Evolutionary conservation across 2,329 filamentous ascomycete species (phyloP), one percentile per base, ranked within the genome.

Genomic region (Penicillium sp.): DNA sequence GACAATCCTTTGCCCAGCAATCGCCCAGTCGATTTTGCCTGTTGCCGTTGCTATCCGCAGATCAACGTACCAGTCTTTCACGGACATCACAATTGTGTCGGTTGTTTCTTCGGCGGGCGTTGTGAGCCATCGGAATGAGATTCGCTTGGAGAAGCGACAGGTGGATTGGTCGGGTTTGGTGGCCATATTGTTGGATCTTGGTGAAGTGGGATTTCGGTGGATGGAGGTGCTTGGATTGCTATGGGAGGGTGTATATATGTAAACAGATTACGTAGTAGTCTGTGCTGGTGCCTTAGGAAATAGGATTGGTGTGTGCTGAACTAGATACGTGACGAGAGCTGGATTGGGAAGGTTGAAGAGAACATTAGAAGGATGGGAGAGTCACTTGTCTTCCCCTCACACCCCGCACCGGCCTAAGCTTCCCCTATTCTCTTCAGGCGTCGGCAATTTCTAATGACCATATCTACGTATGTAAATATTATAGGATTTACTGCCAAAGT

Each of bases 61-160:
- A 55, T 74, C 72, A 4, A 73, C 63, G 46, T 71, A 74, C 64
- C 69, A 74, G 41, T 64, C 66, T 9, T 65, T 66, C 0, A 74
- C 67, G 9, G 69, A 69, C 53, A 73, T 64, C 44, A 73, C 69
- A 6, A 72, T 59, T 6, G 71, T 74, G 45, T 74, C 69, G 12
- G 71, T 73, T 32, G 65, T 70, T 51, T 74, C 72, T 26, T 64
- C 67, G 2, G 70, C 56, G 0, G 66, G 57, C 15, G 69, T 69
- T 8, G 70, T 69, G 1, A 67, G 62, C 72, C 72, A 74, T 56
- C 70, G 68, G 24, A 74, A 58, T 22, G 69, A 72, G 35, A 73
- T 63, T 21, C 72, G 66, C 8, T 69, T 72, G 10, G 71, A 73
- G 42, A 66, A 60, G 33, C 56, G 56, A 35, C 58, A 59, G 5